Evolutionary conservation across 768 basidiomycete genomes (phyloP), one percentile per base, ranked within the genome.

Genomic region (Scleroderma bovista): DNA sequence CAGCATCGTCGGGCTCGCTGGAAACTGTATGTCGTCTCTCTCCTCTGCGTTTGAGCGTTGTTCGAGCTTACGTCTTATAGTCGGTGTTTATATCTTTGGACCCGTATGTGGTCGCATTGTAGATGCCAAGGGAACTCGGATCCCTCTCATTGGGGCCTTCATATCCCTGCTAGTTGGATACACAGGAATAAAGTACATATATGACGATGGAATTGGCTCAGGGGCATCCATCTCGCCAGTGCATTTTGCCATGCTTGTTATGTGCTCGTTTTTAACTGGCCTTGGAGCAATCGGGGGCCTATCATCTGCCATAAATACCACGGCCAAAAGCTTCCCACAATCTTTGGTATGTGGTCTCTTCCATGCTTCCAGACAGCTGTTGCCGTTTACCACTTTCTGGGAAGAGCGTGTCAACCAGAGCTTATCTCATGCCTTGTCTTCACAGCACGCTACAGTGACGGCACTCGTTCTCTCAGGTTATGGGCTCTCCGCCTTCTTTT

Each of bases 401-500:
- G 11, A 11, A 22, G 39, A 22, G 22, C 10, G 15, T 10, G 10
- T 19, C 23, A 13, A 5, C 16, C 9, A 29, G 4, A 9, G 26
- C 9, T 29, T 29, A 29, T 29, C 26, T 38, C 37, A n/a, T 19
- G 38, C 4, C n/a, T 17, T 47, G 5, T 17, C 20, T 38, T 24
- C 44, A 23, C 42, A 90, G 86, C 76, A 91, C 17, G 91, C 84
- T 11, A 82, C 82, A 0, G 78, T 82, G 9, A 89, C 86, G 0
- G 85, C 85, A 2, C 63, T 91, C 9, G 91, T 93, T 29, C 67
- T 93, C n/a, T 89, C 91, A 0, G 93, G 90, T 26, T 93, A 91
- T 54, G 93, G 93, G 0, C 79, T 97, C 15, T 93, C 90, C 1
- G 93, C 93, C 0, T 95, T 95, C 72, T 73, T 88, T 54, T 96